Evolutionary conservation across 331 rosid genomes (phyloP), one percentile per base, ranked within the genome.

Genomic region (Rosa hybrid): DNA sequence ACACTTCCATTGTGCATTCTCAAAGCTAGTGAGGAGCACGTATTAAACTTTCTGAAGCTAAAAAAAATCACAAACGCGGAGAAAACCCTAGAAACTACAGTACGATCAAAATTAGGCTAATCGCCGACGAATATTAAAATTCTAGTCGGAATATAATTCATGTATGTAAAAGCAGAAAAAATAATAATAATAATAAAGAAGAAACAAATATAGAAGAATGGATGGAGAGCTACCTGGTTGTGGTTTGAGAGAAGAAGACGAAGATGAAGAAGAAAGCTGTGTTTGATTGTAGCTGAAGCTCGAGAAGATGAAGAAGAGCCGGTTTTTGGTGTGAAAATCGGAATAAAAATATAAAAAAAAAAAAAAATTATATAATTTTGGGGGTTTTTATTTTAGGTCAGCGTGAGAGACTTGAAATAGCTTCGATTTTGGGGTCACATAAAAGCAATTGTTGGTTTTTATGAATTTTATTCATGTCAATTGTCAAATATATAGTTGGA

Each of bases 21-120:
- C 27, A 72, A 20, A 68, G 72, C 30, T 41, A 70, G 34, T 73
- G 20, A 73, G 9, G 34, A 76, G 18, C n/a, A n/a, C 74, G 65
- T 63, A 8, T 20, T 1, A 12, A 77, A 65, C 23, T 77, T 64
- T 77, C 39, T 12, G 44, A 38, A 64, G 41, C 49, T 11, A 17
- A 30, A 30, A 20, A 20, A 30, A 18, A 39, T n/a, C 74, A 27
- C 2, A 25, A 34, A 10, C 34, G 12, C 1, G 57, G 27, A 30
- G 34, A 73, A 78, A 83, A 74, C 69, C 83, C 83, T 83, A 83
- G 64, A 83, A 83, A 48, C 25, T 42, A 48, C 57, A 42, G 72
- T 23, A n/a, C 51, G 21, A 64, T 68, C 53, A 53, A 64, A 20
- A 65, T 51, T 62, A 64, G 71, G 41, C 38, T 59, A 64, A 72